Percentiles rank a stretch among this genome's conserved stretches.
Evolutionary conservation across 495 filamentous ascomycete species (phyloP).

Genomic region (Neurospora sp.): DNA sequence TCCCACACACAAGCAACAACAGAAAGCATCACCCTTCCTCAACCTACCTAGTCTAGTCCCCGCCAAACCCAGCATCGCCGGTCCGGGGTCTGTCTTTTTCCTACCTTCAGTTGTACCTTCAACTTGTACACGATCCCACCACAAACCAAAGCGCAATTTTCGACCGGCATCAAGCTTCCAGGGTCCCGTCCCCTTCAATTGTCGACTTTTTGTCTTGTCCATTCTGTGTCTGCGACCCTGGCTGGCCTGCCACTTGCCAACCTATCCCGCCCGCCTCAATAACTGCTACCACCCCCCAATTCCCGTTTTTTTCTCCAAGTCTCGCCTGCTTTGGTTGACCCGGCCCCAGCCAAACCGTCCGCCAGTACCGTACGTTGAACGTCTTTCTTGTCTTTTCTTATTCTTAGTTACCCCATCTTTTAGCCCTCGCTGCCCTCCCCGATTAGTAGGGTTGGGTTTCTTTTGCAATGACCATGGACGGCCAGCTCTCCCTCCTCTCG

Average conservation of each 20-base stretch:
- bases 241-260: conserved; percentile 3
- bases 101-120: not conserved
- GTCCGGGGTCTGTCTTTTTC: not conserved
- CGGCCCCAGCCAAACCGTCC: not conserved
- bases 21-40: not conserved
- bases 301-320: not conserved
- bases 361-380: conserved; percentile 7
- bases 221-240: conserved; percentile 6
- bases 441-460: conserved; percentile 14
- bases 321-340: not conserved
- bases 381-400: conserved; percentile 11
- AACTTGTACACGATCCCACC: not conserved
- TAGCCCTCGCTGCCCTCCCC: conserved; percentile 13
- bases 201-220: not conserved
- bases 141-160: conserved; percentile 21
- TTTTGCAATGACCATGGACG: conserved; percentile 26
- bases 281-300: conserved; percentile 2
- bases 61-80: not conserved
- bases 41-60: not conserved
- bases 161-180: conserved; percentile 1
- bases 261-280: conserved; percentile 17
- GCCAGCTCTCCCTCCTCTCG: conserved; percentile 20
- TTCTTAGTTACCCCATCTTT: conserved; percentile 18
- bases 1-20: not conserved
- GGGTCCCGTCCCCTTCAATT: not conserved